Evolutionary conservation across 352 stramenopile genomes (phyloP), one percentile per base, ranked within the genome.

Genomic region (Phytophthora pini): DNA sequence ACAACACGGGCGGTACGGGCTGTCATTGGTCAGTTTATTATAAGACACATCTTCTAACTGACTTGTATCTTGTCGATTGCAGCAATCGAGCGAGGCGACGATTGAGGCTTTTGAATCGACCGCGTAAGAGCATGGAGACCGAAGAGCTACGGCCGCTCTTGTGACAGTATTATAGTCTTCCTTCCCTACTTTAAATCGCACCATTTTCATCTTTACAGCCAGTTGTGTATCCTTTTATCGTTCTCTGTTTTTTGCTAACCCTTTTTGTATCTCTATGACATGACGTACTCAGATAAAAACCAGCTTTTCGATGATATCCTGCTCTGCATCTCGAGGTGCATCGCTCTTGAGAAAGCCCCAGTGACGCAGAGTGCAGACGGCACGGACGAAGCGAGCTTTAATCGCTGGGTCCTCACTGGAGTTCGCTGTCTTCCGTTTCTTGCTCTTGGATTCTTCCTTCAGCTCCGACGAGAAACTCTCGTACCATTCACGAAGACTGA

Each of bases 1-100:
- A 99, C 88, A 99, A 99, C 88, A 99, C 88, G n/a, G 86, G 86
- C 65, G 88, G 87, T 96, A 65, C 50, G 82, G 49, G 22, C 48
- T 51, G 24, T 26, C 2, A 41, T 54, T 47, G 40, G 29, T n/a
- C 43, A 40, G 38, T 15, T 17, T 22, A 22, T 26, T 36, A 31
- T 48, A 45, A 40, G 11, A 20, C 6, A 34, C 24, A 29, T 41
- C 13, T 51, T 59, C 11, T 61, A 29, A 12, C 17, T 27, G 20
- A 53, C 15, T 56, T 26, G 64, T 3, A 51, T 22, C 63, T 1
- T 41, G 3, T 67, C 4, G 26, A 15, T 34, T 60, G 54, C 72
- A 95, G 87, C 87, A 9, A 95, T 95, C 48, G 87, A 95, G 67
- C 84, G 87, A 55, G 87, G 82, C 9, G 87, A 94, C 49, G 82